phyloP scores from a whole-genome alignment of 2,329 filamentous ascomycete genomes.

The Epichloe scottii region DNA sequence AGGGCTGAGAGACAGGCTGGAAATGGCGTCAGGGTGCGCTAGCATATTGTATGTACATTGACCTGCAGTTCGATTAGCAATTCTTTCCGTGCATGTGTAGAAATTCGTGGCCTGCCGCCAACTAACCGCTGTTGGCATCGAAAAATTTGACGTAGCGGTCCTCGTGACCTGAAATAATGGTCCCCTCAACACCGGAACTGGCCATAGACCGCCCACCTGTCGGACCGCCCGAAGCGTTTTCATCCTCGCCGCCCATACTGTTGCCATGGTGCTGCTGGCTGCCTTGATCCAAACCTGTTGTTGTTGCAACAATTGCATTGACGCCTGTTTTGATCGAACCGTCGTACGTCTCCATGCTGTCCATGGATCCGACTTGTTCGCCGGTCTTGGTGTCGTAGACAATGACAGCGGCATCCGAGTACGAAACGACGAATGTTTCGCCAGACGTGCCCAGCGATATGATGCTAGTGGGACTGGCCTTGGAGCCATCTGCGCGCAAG shows the following conservation, averaged over 20 bases:
- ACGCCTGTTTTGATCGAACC: conserved; percentile 68
- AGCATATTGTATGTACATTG: conserved; percentile 99
- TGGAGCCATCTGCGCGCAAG: conserved; percentile 48
- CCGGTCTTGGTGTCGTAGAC: conserved; percentile 88
- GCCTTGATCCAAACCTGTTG: conserved; percentile 62
- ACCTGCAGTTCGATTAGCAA: conserved; percentile 39
- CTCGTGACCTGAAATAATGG: conserved; percentile 93
- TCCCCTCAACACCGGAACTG: conserved; percentile 74
- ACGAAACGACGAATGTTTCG: conserved; percentile 85
- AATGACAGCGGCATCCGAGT: conserved; percentile 77
- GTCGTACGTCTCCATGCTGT: conserved; percentile 87
- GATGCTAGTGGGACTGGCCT: conserved; percentile 79
- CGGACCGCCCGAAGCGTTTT: conserved; percentile 55
- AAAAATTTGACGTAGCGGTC: conserved; percentile 95
- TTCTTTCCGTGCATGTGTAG: not conserved
- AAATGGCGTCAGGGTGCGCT: conserved; percentile 87
- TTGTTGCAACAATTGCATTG: conserved; percentile 83
- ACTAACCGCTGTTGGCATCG: conserved; percentile 95
- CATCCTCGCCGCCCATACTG: conserved; percentile 58
- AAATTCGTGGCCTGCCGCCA: not conserved
- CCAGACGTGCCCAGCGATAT: conserved; percentile 73
- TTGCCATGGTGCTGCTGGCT: conserved; percentile 42
- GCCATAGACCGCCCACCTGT: conserved; percentile 56
- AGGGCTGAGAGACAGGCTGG: conserved; percentile 79
- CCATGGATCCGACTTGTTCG: conserved; percentile 86